Base-by-base conservation (phyloP, 164 flowering plant genomes). In the Macadamia integrifolia region DNA sequence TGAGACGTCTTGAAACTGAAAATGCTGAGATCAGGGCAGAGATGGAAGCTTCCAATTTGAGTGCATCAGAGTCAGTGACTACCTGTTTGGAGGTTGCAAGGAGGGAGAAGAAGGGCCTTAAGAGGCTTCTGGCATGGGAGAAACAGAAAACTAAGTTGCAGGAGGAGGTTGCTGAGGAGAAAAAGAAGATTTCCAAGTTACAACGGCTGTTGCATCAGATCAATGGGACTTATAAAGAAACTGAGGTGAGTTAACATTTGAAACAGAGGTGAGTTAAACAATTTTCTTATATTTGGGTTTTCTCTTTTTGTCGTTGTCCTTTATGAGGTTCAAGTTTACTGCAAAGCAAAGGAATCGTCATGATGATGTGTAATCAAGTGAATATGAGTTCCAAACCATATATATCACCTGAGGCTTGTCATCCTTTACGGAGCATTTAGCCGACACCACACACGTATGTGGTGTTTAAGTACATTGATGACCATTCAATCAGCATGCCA, bases 11-110 rank as follows among this genome's bases (percentile, higher is more conserved):
- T 71, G 98, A 95, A 80, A 82, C 69, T 44, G 99, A 92, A 80
- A 95, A 95, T 85, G 99, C 99, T 2, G 98, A 95, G 76, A 88
- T 95, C 35, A 85, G 86, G 74, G 97, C 99, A 23, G 99, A 95
- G 81, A 89, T 92, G 94, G 97, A 92, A 80, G 97, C 96, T 60
- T 87, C 90, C n/a, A 95, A 92, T 71, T 74, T 95, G 71, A 95
- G 96, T 82, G 94, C 97, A 9, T 80, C 93, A 61, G 99, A 95
- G 76, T 92, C 97, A 3, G 92, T 80, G 15, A 80, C 72, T 6
- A 74, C 88, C 8, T 86, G 92, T 72, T 76, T 88, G 75, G 92
- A 91, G 79, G 88, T 84, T 69, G 89, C 90, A 61, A 95, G 86
- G 81, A 88, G 96, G 81, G 98, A 92, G 82, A 95, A 89, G 61